These are phyloP conservation scores for Trypanosoma melophagium DNA, from an alignment of 208 protist genomes.

Conservation along the genomic window DNA sequence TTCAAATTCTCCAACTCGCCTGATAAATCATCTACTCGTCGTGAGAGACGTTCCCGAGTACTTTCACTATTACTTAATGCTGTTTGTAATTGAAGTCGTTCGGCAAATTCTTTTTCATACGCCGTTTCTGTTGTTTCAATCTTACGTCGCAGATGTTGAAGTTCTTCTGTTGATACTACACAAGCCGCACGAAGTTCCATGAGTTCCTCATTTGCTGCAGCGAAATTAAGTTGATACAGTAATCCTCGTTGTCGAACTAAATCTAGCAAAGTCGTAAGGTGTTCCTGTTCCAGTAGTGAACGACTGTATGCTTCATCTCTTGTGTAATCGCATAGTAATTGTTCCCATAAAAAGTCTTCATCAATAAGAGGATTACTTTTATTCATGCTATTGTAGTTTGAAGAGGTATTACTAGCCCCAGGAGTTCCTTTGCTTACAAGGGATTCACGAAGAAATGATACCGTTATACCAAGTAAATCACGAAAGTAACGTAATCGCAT, in stretches of 20 bases:
- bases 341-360: constrained; percentile 28
- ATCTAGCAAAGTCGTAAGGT: constrained; percentile 7
- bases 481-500: constrained; percentile 57
- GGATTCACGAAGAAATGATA: constrained; percentile 24
- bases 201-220: constrained; percentile 18
- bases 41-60: constrained; percentile 37
- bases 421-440: not conserved
- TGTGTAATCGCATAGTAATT: constrained; percentile 42
- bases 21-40: constrained; percentile 36
- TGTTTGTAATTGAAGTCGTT: constrained; percentile 1
- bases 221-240: constrained; percentile 16
- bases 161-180: constrained; percentile 25
- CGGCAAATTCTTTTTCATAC: constrained; percentile 28
- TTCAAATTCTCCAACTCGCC: constrained; percentile 34
- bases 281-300: constrained; percentile 35
- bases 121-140: constrained; percentile 31
- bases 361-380: not conserved
- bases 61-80: constrained; percentile 28
- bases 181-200: not conserved
- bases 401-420: not conserved
- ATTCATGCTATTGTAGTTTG: not conserved
- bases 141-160: constrained; percentile 33
- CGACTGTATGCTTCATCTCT: constrained; percentile 36
- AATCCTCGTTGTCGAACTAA: constrained; percentile 21
- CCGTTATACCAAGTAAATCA: constrained; percentile 35